Evolutionary conservation across 495 filamentous ascomycete species (phyloP).

Genomic region (Aspergillus bridgeri): DNA sequence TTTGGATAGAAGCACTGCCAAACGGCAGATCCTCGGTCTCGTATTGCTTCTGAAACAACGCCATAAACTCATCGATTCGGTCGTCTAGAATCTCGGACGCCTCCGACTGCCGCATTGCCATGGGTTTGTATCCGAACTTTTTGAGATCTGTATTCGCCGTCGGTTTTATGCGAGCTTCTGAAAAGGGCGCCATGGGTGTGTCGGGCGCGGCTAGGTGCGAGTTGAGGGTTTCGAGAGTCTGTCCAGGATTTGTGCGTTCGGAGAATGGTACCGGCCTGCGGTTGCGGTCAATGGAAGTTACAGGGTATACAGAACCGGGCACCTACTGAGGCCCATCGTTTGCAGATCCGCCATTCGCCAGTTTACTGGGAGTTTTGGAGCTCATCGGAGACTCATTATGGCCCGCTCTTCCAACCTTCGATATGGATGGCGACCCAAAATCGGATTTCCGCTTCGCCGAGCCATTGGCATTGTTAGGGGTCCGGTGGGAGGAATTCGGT

Average conservation of each 20-base stretch:
- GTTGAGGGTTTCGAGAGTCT: constrained; percentile 79
- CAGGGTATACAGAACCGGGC: background rate
- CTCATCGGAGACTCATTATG: constrained; percentile 31
- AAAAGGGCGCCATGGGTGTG: constrained; percentile 64
- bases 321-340: constrained; percentile 33
- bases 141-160: constrained; percentile 79
- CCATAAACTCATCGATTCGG: constrained; percentile 83
- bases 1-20: constrained; percentile 79
- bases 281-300: constrained; percentile 17
- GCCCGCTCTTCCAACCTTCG: constrained; percentile 48
- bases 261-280: constrained; percentile 58
- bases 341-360: constrained; percentile 19
- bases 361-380: constrained; percentile 22
- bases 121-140: constrained; percentile 85
- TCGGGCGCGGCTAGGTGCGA: constrained; percentile 65
- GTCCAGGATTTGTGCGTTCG: constrained; percentile 71
- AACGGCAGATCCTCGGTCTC: constrained; percentile 76
- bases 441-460: constrained; percentile 61
- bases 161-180: constrained; percentile 75
- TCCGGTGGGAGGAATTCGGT: constrained; percentile 62
- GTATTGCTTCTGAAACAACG: constrained; percentile 68
- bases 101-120: constrained; percentile 91
- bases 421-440: constrained; percentile 53
- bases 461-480: constrained; percentile 45
- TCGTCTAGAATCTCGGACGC: constrained; percentile 91